Evolutionary conservation across 2,329 filamentous ascomycete species (phyloP).

Genomic region (Cladophialophora immunda): DNA sequence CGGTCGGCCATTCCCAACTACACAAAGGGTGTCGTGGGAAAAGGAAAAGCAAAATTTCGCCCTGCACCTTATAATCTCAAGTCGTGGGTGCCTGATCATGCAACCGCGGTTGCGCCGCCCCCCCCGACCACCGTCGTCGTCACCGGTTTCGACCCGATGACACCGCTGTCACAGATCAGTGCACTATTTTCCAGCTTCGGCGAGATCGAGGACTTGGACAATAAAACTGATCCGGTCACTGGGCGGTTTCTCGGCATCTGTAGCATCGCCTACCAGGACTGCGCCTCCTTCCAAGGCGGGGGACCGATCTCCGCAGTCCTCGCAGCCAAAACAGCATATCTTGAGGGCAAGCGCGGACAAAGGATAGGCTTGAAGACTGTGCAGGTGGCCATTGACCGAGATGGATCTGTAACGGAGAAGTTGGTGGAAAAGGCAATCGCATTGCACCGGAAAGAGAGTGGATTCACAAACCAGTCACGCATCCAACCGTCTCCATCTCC

Average conservation of each 20-base stretch:
- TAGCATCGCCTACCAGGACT: conserved; percentile 87
- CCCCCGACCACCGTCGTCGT: conserved; percentile 92
- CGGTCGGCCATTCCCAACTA: conserved; percentile 75
- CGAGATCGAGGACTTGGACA: conserved; percentile 88
- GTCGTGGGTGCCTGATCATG: conserved; percentile 81
- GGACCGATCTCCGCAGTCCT: conserved; percentile 73
- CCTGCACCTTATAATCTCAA: conserved; percentile 79
- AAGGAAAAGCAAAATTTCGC: conserved; percentile 75
- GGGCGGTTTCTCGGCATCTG: conserved; percentile 94
- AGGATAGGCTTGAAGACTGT: conserved; percentile 81
- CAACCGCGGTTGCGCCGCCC: conserved; percentile 80
- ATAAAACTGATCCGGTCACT: conserved; percentile 93
- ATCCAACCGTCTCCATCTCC: conserved; percentile 35
- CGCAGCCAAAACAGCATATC: conserved; percentile 79
- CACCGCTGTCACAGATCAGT: conserved; percentile 68
- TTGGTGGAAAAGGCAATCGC: conserved; percentile 79
- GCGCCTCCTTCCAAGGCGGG: conserved; percentile 60
- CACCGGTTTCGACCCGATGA: conserved; percentile 87
- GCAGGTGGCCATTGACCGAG: conserved; percentile 86
- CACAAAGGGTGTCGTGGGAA: conserved; percentile 68
- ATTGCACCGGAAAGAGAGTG: conserved; percentile 66
- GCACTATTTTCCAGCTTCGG: conserved; percentile 82
- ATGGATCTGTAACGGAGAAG: conserved; percentile 81
- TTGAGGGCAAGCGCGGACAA: conserved; percentile 77
- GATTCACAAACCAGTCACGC: conserved; percentile 45